Evolutionary conservation across 2,329 filamentous ascomycete genomes (phyloP).

Genomic region (Acrodontium crateriforme): DNA sequence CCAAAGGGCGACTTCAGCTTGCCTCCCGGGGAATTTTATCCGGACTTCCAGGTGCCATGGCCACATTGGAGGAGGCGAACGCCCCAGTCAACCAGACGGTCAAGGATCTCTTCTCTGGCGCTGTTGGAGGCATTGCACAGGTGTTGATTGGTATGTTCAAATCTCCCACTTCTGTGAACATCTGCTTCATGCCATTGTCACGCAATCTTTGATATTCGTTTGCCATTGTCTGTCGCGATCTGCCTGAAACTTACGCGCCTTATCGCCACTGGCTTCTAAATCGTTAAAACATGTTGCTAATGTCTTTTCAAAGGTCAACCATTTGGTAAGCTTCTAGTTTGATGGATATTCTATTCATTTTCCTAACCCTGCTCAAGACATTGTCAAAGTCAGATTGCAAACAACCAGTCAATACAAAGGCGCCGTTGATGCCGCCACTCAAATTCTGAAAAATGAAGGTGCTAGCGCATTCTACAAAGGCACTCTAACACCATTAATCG

Average conservation of each 20-base stretch:
- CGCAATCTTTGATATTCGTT: too few relatives aligned
- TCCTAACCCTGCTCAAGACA: conserved; percentile 48
- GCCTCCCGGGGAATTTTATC: too few relatives aligned
- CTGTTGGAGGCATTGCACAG: conserved; percentile 83
- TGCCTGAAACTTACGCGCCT: too few relatives aligned
- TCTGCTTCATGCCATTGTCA: too few relatives aligned
- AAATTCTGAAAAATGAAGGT: conserved; percentile 81
- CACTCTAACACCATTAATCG: conserved; percentile 83
- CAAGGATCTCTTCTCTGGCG: conserved; percentile 86
- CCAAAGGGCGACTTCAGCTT: too few relatives aligned
- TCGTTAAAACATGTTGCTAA: too few relatives aligned
- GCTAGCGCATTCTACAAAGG: conserved; percentile 94
- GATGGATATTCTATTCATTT: background rate
- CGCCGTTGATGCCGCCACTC: conserved; percentile 64
- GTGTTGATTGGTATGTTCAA: conserved; percentile 67
- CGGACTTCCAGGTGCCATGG: too few relatives aligned
- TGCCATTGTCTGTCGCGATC: too few relatives aligned
- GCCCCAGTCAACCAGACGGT: conserved; percentile 34
- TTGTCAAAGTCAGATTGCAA: conserved; percentile 93
- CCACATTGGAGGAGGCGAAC: conserved; percentile 28
- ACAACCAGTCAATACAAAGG: conserved; percentile 70
- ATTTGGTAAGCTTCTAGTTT: conserved; percentile 37
- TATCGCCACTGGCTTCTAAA: too few relatives aligned
- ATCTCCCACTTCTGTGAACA: conserved; percentile 1
- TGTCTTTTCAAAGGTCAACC: conserved; percentile 40